Conservation (phyloP, 2,329 filamentous ascomycete species). For the Cytospora piceae region DNA sequence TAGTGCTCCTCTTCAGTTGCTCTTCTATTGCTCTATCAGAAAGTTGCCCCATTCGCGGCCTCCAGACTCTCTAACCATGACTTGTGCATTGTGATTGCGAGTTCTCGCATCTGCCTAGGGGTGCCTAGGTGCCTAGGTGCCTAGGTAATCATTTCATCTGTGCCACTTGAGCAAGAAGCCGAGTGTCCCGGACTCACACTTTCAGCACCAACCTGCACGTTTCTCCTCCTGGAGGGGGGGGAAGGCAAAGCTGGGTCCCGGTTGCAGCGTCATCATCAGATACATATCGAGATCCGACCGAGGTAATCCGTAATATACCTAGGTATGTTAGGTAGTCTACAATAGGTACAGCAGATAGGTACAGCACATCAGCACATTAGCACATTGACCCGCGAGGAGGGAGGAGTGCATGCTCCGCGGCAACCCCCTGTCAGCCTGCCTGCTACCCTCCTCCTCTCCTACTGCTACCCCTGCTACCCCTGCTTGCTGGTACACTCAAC, state of each 20-base stretch:
- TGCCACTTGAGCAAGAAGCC: background rate
- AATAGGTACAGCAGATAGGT: too few species aligned
- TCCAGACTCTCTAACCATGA: background rate
- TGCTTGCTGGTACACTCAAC: background rate
- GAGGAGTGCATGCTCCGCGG: too few species aligned
- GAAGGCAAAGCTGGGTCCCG: background rate
- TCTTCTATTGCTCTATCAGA: conserved; percentile 7
- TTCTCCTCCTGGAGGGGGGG: too few species aligned
- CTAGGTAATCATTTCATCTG: background rate
- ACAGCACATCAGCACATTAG: background rate
- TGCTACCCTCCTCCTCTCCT: too few species aligned
- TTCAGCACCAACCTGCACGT: too few species aligned
- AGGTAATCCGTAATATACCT: background rate
- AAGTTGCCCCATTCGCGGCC: conserved; percentile 7
- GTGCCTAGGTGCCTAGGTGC: background rate
- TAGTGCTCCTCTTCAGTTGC: background rate
- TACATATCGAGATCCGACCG: too few species aligned
- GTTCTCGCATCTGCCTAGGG: conserved; percentile 17
- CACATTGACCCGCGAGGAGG: background rate
- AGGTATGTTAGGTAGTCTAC: background rate
- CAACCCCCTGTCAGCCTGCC: too few species aligned
- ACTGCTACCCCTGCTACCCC: background rate
- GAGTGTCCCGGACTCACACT: background rate
- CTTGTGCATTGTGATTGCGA: conserved; percentile 11
- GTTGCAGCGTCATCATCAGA: background rate